Conservation (phyloP, 805 yeast species). For the Starmera dryadoides region DNA sequence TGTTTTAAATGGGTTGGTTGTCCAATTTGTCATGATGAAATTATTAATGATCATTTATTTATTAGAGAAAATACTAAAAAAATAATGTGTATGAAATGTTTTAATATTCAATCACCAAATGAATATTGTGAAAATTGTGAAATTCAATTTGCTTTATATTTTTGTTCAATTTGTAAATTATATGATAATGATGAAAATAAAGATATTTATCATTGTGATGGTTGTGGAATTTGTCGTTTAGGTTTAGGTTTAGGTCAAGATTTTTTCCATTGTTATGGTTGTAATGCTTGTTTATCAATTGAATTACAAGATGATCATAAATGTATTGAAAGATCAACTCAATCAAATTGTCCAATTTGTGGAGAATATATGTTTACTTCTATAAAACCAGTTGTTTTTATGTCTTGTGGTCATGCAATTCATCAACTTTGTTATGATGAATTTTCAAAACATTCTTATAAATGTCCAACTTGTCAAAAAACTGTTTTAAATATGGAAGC, state of each 20-base stretch:
- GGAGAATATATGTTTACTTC: conserved; percentile 86
- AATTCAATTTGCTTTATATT: conserved; percentile 63
- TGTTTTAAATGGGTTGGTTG: conserved; percentile 77
- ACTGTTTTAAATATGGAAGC: conserved; percentile 84
- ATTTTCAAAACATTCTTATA: conserved; percentile 74
- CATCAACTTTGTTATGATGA: conserved; percentile 82
- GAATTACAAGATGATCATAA: conserved; percentile 70
- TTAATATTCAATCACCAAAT: conserved; percentile 65
- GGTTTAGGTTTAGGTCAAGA: conserved; percentile 87
- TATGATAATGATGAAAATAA: conserved; percentile 78
- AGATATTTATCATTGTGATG: conserved; percentile 85
- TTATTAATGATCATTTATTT: conserved; percentile 46
- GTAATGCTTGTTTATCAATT: conserved; percentile 83
- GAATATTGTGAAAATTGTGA: conserved; percentile 66
- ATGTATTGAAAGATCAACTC: conserved; percentile 83
- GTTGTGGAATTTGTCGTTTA: conserved; percentile 87
- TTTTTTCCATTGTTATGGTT: conserved; percentile 83
- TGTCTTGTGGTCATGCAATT: conserved; percentile 92
- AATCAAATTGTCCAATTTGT: conserved; percentile 89
- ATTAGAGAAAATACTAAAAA: conserved; percentile 52
- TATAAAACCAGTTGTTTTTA: conserved; percentile 75
- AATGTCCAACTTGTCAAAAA: conserved; percentile 86
- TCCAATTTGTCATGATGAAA: conserved; percentile 79
- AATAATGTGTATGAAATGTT: conserved; percentile 78
- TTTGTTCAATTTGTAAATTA: conserved; percentile 68